Evolutionary conservation across 139 green algal species (phyloP), one percentile per base, ranked within the genome.

Genomic region (Chlorella sp.): DNA sequence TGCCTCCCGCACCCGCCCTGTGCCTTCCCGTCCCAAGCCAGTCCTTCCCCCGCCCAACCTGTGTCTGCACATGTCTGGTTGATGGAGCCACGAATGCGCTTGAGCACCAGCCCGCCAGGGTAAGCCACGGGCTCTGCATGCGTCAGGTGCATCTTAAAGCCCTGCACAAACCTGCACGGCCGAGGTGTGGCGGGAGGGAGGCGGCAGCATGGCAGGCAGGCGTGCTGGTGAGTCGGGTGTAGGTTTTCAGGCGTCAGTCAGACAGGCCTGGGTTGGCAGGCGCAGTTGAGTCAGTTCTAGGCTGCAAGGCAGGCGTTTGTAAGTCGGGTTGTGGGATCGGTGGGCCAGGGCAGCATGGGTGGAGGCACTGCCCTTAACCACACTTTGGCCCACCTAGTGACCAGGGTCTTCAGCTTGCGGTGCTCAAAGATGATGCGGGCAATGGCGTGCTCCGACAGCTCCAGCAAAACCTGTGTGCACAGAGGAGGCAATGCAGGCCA

Each of bases 51-150:
- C 48, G 48, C 48, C 68, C 61, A 68, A 82, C 87, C 87, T 71
- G 95, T 98, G 22, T 92, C 93, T 0, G 95, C 94, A 79, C 86
- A 89, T 0, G 96, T 98, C 85, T 99, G 97, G 73, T 95, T 91
- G 91, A 96, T 95, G 39, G 36, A 87, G 36, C 93, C 95, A 3
- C 88, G 86, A 26, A 98, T 93, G 24, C 96, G 92, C 37, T 92
- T 87, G 69, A 95, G 91, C 79, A 88, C 79, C 64, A 83, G 32
- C 66, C 76, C 82, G 7, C 73, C 81, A 16, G 81, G 88, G 82
- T 78, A 84, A 14, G n/a, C 4, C 26, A 85, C 37, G 26, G 53
- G 16, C 37, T 85, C 26, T 1, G 81, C 73, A 24, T 76, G 24
- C 28, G 48, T 42, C 68, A 88, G 88, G 61, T 89, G 85, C 71